These are phyloP conservation scores for Chalaropsis thielavioides DNA, from an alignment of 2,329 filamentous ascomycete species.

Conservation along the genomic window DNA sequence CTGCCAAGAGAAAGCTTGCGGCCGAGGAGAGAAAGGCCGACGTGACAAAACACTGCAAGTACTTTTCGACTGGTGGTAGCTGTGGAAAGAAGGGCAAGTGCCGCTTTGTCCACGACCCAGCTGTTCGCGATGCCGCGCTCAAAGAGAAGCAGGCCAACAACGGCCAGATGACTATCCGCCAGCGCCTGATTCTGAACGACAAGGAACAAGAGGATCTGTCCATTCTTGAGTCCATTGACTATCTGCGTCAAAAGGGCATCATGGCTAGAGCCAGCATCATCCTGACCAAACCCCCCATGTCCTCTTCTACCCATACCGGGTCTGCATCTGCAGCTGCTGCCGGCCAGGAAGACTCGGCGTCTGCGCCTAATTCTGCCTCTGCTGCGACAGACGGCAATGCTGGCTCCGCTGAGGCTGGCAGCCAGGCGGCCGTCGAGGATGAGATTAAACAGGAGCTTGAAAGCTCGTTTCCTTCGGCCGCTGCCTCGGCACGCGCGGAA, in stretches of 20 bases:
- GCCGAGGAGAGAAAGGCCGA: slow-evolving; percentile 38
- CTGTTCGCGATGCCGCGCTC: slow-evolving; percentile 47
- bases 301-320: slow-evolving; percentile 6
- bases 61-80: slow-evolving; percentile 52
- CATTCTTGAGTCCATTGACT: slow-evolving; percentile 50
- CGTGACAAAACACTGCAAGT: slow-evolving; percentile 53
- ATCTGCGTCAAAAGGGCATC: slow-evolving; percentile 46
- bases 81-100: slow-evolving; percentile 64
- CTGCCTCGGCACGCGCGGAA: slow-evolving; percentile 21
- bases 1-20: slow-evolving; percentile 19
- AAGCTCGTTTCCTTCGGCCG: background rate
- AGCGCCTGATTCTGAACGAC: slow-evolving; percentile 51
- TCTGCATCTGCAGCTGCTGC: slow-evolving; percentile 13
- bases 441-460: background rate
- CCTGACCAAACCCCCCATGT: slow-evolving; percentile 12
- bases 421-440: slow-evolving; percentile 13
- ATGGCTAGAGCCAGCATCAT: slow-evolving; percentile 26
- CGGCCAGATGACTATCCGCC: slow-evolving; percentile 50
- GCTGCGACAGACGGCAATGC: background rate
- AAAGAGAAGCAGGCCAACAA: slow-evolving; percentile 50
- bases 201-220: slow-evolving; percentile 54
- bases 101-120: slow-evolving; percentile 54
- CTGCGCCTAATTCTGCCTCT: background rate
- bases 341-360: background rate
- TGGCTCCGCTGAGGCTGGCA: background rate